Percentiles rank a stretch among this genome's conserved stretches.
These are phyloP conservation scores for Syncephalastrum racemosum DNA, from an alignment of 371 early-diverging fungal genomes.

Conservation along the genomic window DNA sequence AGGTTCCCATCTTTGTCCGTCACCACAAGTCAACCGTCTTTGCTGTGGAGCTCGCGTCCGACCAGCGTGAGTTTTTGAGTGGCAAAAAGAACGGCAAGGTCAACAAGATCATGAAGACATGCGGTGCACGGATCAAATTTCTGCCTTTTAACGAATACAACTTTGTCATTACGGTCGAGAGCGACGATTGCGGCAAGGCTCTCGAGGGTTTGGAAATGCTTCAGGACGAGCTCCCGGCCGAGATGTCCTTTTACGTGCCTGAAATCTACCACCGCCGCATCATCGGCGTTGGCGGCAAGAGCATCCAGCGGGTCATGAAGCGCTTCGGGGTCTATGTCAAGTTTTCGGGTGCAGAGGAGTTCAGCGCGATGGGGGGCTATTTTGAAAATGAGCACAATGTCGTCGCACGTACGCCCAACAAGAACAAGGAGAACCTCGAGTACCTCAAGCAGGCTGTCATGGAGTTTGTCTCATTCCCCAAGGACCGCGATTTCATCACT, in stretches of 20 bases:
- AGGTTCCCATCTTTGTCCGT: slow-evolving; percentile 10
- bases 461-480: slow-evolving; percentile 56
- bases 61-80: slow-evolving; percentile 82
- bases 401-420: slow-evolving; percentile 76
- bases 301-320: slow-evolving; percentile 90
- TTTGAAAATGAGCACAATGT: slow-evolving; percentile 75
- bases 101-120: slow-evolving; percentile 77
- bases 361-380: slow-evolving; percentile 64
- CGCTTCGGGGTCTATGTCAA: slow-evolving; percentile 88
- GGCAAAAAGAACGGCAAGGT: slow-evolving; percentile 92
- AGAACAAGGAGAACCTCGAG: slow-evolving; percentile 62
- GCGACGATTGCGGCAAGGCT: slow-evolving; percentile 40
- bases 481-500: slow-evolving; percentile 40
- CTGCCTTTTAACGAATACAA: slow-evolving; percentile 62
- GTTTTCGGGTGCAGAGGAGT: slow-evolving; percentile 76
- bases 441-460: slow-evolving; percentile 61
- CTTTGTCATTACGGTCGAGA: slow-evolving; percentile 65
- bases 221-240: slow-evolving; percentile 77
- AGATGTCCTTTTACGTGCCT: slow-evolving; percentile 77
- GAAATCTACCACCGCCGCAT: slow-evolving; percentile 85
- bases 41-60: slow-evolving; percentile 61
- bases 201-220: slow-evolving; percentile 61
- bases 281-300: slow-evolving; percentile 88
- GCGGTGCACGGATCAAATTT: slow-evolving; percentile 53
- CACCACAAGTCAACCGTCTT: slow-evolving; percentile 17